These are phyloP conservation scores for Salmacisia buchloeana DNA, from an alignment of 1,284 basidiomycete genomes.

Conservation along the genomic window DNA sequence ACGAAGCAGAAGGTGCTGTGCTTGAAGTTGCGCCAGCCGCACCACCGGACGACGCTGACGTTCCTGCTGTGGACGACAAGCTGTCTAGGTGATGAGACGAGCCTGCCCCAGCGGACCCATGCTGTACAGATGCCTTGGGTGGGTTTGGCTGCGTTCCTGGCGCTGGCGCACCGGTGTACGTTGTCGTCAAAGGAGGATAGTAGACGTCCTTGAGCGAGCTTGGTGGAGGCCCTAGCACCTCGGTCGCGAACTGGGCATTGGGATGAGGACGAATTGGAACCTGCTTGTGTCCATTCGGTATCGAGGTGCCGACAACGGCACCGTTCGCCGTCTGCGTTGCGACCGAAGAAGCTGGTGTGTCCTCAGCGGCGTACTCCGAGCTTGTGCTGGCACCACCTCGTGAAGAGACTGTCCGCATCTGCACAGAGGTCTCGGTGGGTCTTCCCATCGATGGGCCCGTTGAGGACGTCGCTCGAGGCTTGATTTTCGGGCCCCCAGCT, in stretches of 20 bases:
- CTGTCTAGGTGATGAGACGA: too few relatives aligned
- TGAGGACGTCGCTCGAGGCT: too few relatives aligned
- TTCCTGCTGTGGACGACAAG: conserved; percentile 12
- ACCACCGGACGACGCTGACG: conserved; percentile 8
- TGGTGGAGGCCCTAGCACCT: conserved; percentile 32
- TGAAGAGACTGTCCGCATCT: too few relatives aligned
- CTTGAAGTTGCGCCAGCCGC: conserved; percentile 16
- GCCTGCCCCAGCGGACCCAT: conserved; percentile 14
- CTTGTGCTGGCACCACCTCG: too few relatives aligned
- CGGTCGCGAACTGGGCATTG: conserved; percentile 14
- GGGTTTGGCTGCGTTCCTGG: conserved; percentile 1
- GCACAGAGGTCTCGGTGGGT: too few relatives aligned
- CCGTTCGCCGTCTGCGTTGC: too few relatives aligned
- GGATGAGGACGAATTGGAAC: not conserved
- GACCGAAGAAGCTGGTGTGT: too few relatives aligned
- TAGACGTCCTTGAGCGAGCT: conserved; percentile 18
- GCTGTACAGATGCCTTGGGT: conserved; percentile 14
- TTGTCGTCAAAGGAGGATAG: conserved; percentile 28
- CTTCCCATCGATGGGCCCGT: too few relatives aligned
- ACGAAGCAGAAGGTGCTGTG: not conserved
- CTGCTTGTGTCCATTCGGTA: not conserved
- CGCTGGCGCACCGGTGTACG: conserved; percentile 10
- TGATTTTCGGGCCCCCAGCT: too few relatives aligned
- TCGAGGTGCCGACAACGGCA: too few relatives aligned
- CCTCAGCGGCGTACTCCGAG: too few relatives aligned